A percentile compares a stretch with the other conserved stretches of the same genome.
Evolutionary conservation across 129 eudicot species (phyloP).

Genomic region (Heracleum sosnowskyi): DNA sequence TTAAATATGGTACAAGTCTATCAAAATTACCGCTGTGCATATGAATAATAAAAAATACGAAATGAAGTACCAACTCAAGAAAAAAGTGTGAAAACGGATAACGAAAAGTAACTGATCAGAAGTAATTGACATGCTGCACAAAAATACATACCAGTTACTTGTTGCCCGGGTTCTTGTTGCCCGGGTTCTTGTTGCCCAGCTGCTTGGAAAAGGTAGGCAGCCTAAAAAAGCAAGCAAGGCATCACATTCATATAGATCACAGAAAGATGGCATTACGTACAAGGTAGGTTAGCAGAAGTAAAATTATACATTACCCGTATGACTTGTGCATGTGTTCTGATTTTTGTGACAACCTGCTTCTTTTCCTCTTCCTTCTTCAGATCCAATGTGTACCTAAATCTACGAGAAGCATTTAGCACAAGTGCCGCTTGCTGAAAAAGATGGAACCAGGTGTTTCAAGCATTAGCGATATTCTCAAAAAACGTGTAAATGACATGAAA

Average conservation of each 20-base stretch:
- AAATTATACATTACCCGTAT: constrained; percentile 45
- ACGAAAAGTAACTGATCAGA: neutral
- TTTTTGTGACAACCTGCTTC: constrained; percentile 57
- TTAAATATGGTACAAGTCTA: neutral
- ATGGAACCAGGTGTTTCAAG: neutral
- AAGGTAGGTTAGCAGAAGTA: constrained; percentile 6
- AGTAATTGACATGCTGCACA: constrained; percentile 1
- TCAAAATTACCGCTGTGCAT: neutral
- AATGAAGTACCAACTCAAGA: neutral
- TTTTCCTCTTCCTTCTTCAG: constrained; percentile 82
- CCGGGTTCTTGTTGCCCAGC: constrained; percentile 32
- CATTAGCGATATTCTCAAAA: neutral
- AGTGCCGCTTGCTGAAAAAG: constrained; percentile 82
- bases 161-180: constrained; percentile 8
- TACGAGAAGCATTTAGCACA: constrained; percentile 86
- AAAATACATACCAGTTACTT: constrained; percentile 35
- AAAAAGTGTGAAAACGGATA: neutral
- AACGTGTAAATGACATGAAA: neutral
- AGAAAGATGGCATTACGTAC: neutral
- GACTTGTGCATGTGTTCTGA: constrained; percentile 87
- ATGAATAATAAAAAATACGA: neutral
- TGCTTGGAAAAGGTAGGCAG: constrained; percentile 68
- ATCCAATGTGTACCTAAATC: constrained; percentile 93
- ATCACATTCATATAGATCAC: neutral
- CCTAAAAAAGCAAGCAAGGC: constrained; percentile 38